Percentiles rank a stretch among this genome's conserved stretches.
phyloP scores from a whole-genome alignment of 441 rosid genomes.

The Raphanus hybrid region DNA sequence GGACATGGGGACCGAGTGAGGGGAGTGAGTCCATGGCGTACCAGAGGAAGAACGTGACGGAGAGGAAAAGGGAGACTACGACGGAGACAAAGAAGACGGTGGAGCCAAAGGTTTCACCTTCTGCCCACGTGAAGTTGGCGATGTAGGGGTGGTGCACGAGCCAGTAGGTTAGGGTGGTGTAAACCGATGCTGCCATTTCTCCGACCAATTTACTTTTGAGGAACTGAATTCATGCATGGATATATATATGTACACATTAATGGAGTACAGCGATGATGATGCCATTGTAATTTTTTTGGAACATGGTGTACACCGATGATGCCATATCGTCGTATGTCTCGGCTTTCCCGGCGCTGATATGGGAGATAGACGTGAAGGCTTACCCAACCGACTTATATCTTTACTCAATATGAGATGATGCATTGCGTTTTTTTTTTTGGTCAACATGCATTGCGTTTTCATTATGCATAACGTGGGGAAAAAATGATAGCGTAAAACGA shows the following conservation, averaged over 20 bases:
- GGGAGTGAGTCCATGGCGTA: constrained; percentile 31
- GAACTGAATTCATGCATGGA: background rate
- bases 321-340: background rate
- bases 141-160: constrained; percentile 73
- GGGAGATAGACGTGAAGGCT: background rate
- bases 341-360: background rate
- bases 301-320: background rate
- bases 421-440: too few species aligned
- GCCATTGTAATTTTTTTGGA: background rate
- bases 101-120: constrained; percentile 68
- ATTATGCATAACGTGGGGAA: too few species aligned
- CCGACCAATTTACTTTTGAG: background rate
- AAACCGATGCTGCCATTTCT: constrained; percentile 22
- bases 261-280: background rate
- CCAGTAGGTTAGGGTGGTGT: constrained; percentile 53
- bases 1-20: constrained; percentile 37
- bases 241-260: background rate
- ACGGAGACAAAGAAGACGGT: constrained; percentile 51
- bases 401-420: too few species aligned
- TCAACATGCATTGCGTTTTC: too few species aligned
- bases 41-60: constrained; percentile 47
- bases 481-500: too few species aligned
- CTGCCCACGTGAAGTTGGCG: constrained; percentile 65
- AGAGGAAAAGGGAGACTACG: constrained; percentile 54
- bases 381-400: background rate